Evolutionary conservation across 2,329 filamentous ascomycete genomes (phyloP).

Genomic region (Decorospora gaudefroyi): DNA sequence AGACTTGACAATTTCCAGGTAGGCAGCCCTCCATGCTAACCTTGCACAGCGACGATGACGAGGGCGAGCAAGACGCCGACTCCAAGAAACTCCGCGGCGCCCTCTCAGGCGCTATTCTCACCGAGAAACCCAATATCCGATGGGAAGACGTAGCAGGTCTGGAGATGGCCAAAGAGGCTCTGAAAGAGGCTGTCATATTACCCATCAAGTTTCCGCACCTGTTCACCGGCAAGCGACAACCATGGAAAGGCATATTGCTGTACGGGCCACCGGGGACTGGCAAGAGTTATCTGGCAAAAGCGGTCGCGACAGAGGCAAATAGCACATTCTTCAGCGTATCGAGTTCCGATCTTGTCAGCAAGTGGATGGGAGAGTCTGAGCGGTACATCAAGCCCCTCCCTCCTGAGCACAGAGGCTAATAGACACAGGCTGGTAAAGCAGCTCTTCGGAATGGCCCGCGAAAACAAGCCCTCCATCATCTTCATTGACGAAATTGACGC

Average conservation of each 20-base stretch:
- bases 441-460: conserved; percentile 95
- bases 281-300: conserved; percentile 97
- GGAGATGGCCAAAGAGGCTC: conserved; percentile 89
- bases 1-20: not conserved
- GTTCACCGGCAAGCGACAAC: conserved; percentile 93
- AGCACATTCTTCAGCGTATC: conserved; percentile 99
- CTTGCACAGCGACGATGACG: conserved; percentile 60
- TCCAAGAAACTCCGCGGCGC: conserved; percentile 93
- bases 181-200: conserved; percentile 96
- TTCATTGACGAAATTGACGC: conserved; percentile 99
- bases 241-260: conserved; percentile 96
- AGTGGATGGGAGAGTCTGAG: conserved; percentile 99
- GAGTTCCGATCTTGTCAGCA: conserved; percentile 95
- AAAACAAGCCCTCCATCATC: conserved; percentile 97
- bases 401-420: conserved; percentile 11
- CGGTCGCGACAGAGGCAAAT: conserved; percentile 96
- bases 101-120: conserved; percentile 86
- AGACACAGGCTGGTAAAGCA: conserved; percentile 81
- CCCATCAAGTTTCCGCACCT: conserved; percentile 98
- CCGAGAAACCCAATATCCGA: conserved; percentile 92
- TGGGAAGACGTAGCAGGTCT: conserved; percentile 98
- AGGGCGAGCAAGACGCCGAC: conserved; percentile 78
- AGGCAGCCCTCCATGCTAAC: conserved; percentile 11
- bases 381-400: conserved; percentile 60
- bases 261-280: conserved; percentile 96